Evolutionary conservation across 306 rosid genomes (phyloP), one percentile per base, ranked within the genome.

Genomic region (Dryas alaskensis): DNA sequence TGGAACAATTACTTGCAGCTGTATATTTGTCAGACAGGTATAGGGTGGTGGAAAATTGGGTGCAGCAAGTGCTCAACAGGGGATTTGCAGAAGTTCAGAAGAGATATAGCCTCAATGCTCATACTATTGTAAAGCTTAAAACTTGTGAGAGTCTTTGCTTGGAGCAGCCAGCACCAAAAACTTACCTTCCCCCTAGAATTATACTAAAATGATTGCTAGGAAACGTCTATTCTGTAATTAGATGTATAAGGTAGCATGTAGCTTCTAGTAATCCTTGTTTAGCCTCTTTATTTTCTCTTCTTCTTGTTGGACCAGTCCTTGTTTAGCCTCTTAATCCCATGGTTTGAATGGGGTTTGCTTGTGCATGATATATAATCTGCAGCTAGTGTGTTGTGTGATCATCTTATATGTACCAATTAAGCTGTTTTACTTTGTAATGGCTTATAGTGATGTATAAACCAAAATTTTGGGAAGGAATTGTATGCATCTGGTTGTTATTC

Each of bases 1-100:
- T 87, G 80, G 88, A 89, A 65, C 95, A 82, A 60, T 81, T 94
- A 60, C 83, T 94, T 19, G 93, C 95, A 37, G 93, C 97, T 1
- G 83, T 83, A 10, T 92, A 88, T 72, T 77, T 82, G 12, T 88
- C 96, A 4, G 87, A 83, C 72, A 67, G 75, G 17, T 70, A 73
- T 49, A 72, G 17, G 66, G 92, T 60, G 70, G 88, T 94, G 47
- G 93, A 94, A 79, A 86, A 86, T 46, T 94, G 99, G 99, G 82
- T 86, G 45, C 89, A 86, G 52, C 83, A 81, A 82, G 97, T 88
- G 19, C 89, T 94, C 25, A 75, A 84, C 60, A 80, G 53, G 76
- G 95, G 83, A 66, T 90, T 92, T 67, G 40, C 78, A 48, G 96
- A 92, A 82, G 76, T 83, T 53, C 85, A 74, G 61, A 81, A 82